Base-by-base conservation (phyloP, 768 basidiomycete species). In the Rhizopogon vesiculosus region DNA sequence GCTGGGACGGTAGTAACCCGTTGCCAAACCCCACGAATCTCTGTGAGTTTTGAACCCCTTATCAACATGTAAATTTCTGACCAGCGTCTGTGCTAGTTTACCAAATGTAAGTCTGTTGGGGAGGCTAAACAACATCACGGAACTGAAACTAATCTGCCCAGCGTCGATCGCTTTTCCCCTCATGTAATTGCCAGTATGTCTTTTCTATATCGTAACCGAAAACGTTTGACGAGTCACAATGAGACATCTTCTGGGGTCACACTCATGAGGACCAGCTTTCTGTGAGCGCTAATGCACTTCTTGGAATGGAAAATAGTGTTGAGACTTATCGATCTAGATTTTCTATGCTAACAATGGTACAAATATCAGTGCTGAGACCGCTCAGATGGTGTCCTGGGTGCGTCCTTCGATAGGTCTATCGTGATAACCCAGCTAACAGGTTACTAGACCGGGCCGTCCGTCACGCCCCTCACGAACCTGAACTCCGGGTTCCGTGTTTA, bases 221-320 rank as follows among this genome's bases (percentile, higher is more conserved):
- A 48, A 31, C 5, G 18, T 16, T 59, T 42, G 56, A 56, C 59
- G 62, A 60, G 55, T 50, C 51, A 48, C 28, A 41, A 50, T 40
- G 53, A 84, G 86, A 81, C 59, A 81, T 89, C n/a, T 89, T 90
- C 74, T 91, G 76, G 64, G 89, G 89, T 6, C 89, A 91, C 62
- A 82, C 84, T 0, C 87, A 90, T 54, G 85, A 89, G 65, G 88
- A 90, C 66, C 79, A 87, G 68, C 59, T 88, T 41, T 83, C 80
- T 31, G 86, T 86, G 56, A 28, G 76, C 54, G 31, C n/a, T 46
- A 53, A 15, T 7, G 33, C n/a, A 25, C n/a, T 28, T 19, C 2
- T 18, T 35, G 19, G 15, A 48, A 8, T 7, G 31, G 29, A 16
- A 42, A 12, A 44, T 22, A 19, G 18, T 50, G 16, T 45, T 51